These are phyloP conservation scores for Sicyos edulis DNA, from an alignment of 306 rosid species.

Conservation along the genomic window DNA sequence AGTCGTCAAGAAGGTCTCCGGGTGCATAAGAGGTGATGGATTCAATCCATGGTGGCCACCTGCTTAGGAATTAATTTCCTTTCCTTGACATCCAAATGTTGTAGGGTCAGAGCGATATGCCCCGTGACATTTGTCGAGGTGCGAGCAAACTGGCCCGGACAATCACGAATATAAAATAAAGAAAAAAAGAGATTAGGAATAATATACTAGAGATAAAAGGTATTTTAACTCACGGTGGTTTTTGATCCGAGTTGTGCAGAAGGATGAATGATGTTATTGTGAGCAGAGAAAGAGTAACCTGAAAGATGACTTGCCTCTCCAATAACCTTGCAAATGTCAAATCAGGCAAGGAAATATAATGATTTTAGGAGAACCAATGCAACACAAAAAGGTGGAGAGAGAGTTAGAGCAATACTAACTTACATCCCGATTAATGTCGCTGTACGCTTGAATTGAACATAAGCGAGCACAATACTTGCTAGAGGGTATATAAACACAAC, in stretches of 20 bases:
- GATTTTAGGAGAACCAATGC: background rate
- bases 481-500: slow-evolving; percentile 85
- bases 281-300: slow-evolving; percentile 87
- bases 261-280: slow-evolving; percentile 73
- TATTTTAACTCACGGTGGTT: slow-evolving; percentile 67
- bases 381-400: slow-evolving; percentile 14
- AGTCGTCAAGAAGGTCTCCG: too few relatives aligned
- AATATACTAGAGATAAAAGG: background rate
- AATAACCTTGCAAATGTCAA: slow-evolving; percentile 43
- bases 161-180: too few relatives aligned
- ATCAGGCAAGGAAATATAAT: slow-evolving; percentile 17
- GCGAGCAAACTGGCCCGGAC: too few relatives aligned
- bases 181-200: background rate
- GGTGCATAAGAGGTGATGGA: too few relatives aligned
- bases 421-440: slow-evolving; percentile 89
- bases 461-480: slow-evolving; percentile 77
- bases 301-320: slow-evolving; percentile 86
- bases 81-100: too few relatives aligned
- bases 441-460: slow-evolving; percentile 82
- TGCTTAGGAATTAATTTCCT: too few relatives aligned
- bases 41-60: too few relatives aligned
- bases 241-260: slow-evolving; percentile 84
- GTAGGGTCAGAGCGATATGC: too few relatives aligned
- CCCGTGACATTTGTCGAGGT: too few relatives aligned
- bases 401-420: slow-evolving; percentile 35